Conservation (phyloP, 441 rosid species). For the Arabidopsis hybrid region DNA sequence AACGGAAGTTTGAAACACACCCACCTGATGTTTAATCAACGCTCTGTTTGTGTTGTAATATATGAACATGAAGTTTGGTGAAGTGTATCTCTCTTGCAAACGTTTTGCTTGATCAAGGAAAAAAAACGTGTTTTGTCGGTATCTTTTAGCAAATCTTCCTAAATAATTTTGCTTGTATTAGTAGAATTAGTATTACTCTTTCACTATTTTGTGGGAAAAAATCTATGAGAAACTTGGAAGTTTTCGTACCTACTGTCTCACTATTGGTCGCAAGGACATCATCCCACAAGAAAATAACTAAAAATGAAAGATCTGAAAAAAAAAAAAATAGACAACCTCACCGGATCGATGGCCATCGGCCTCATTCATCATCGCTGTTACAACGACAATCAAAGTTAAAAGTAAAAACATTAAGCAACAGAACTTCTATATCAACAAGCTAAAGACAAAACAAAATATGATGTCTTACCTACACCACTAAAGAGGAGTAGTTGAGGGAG, state of each 20-base stretch:
- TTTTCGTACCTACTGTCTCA: background rate
- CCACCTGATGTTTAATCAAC: background rate
- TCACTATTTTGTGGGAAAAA: background rate
- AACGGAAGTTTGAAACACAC: background rate
- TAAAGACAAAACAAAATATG: background rate
- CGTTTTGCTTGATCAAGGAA: background rate
- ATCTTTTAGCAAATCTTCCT: background rate
- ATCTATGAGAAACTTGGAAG: background rate
- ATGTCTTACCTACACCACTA: conserved; percentile 1
- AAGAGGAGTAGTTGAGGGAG: background rate
- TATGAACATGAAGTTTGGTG: background rate
- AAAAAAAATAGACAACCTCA: background rate
- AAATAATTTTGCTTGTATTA: no score
- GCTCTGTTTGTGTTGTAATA: background rate
- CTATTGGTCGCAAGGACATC: background rate
- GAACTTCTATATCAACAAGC: background rate
- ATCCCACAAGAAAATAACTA: background rate
- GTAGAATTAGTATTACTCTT: background rate
- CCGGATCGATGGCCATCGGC: conserved; percentile 1
- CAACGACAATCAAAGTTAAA: background rate
- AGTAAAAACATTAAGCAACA: background rate
- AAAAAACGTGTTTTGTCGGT: no score
- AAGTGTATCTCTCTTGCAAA: background rate
- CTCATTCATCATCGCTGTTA: conserved; percentile 2
- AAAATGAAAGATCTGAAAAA: conserved; percentile 1